These are phyloP conservation scores for Cantharellus anzutake DNA, from an alignment of 768 basidiomycete species.

Conservation along the genomic window DNA sequence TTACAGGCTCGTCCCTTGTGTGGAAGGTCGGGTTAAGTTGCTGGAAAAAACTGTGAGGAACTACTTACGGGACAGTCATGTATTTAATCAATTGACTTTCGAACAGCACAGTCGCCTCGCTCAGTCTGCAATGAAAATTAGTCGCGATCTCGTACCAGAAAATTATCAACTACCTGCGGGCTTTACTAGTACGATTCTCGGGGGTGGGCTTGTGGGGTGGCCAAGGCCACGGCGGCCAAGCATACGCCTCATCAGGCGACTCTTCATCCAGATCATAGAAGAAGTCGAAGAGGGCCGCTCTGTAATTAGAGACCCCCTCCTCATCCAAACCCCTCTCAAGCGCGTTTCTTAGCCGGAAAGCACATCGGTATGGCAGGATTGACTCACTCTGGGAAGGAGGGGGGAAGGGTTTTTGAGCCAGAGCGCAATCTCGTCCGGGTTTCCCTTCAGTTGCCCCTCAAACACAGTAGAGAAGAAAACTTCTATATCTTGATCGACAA, in stretches of 20 bases:
- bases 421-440: constrained; percentile 69
- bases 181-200: constrained; percentile 32
- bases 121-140: constrained; percentile 23
- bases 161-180: constrained; percentile 16
- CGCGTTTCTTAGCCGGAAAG: not conserved
- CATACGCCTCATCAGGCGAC: constrained; percentile 17
- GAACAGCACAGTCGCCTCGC: constrained; percentile 53
- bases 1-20: constrained; percentile 58
- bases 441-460: constrained; percentile 72
- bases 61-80: constrained; percentile 55
- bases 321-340: not conserved
- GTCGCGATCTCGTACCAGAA: not conserved
- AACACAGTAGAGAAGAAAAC: constrained; percentile 66
- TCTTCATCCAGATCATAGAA: constrained; percentile 38
- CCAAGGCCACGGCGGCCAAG: constrained; percentile 14
- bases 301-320: constrained; percentile 82
- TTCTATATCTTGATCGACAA: constrained; percentile 36
- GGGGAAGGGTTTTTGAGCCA: constrained; percentile 72
- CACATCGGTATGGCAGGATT: not conserved
- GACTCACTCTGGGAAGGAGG: constrained; percentile 63
- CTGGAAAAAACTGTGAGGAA: not conserved
- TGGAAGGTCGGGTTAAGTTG: constrained; percentile 1
- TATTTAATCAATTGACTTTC: constrained; percentile 63
- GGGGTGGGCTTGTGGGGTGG: constrained; percentile 41
- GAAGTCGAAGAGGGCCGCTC: constrained; percentile 41